A percentile compares a stretch with the other conserved stretches of the same genome.
phyloP scores from a whole-genome alignment of 1,284 basidiomycete genomes.

The Sporisorium iseilematis-ciliati region DNA sequence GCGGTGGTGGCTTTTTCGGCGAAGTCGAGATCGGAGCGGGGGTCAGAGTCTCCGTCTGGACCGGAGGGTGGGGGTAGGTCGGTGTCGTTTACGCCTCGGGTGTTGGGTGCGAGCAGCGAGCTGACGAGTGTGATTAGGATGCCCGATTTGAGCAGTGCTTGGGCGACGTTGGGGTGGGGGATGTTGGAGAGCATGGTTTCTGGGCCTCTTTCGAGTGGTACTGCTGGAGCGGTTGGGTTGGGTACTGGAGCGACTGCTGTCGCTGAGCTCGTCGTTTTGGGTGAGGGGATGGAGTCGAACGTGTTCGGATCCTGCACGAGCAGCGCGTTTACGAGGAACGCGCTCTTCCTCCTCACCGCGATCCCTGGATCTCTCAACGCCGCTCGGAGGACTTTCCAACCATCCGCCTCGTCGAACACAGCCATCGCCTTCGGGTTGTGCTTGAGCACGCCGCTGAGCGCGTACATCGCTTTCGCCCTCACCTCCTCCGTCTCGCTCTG shows the following conservation, averaged over 20 bases:
- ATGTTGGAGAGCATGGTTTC: slow-evolving; percentile 48
- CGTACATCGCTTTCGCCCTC: slow-evolving; percentile 83
- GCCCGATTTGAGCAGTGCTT: slow-evolving; percentile 62
- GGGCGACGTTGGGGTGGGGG: slow-evolving; percentile 59
- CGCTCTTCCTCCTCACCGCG: slow-evolving; percentile 82
- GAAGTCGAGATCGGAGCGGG: slow-evolving; percentile 79
- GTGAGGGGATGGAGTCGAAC: slow-evolving; percentile 69
- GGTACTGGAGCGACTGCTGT: slow-evolving; percentile 26
- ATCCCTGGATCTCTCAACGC: slow-evolving; percentile 82
- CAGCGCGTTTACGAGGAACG: slow-evolving; percentile 85
- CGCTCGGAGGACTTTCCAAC: slow-evolving; percentile 78
- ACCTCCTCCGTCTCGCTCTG: slow-evolving; percentile 73
- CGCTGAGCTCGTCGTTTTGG: slow-evolving; percentile 69
- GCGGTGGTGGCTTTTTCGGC: slow-evolving; percentile 82
- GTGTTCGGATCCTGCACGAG: slow-evolving; percentile 74
- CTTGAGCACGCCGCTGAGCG: slow-evolving; percentile 85
- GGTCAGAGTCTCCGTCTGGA: slow-evolving; percentile 76
- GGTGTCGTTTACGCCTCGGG: slow-evolving; percentile 24
- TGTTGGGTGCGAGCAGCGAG: slow-evolving; percentile 48
- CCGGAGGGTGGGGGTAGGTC: slow-evolving; percentile 73
- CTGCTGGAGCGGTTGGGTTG: slow-evolving; percentile 14
- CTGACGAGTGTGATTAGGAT: slow-evolving; percentile 60
- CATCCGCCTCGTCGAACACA: slow-evolving; percentile 75
- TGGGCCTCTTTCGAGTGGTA: slow-evolving; percentile 67
- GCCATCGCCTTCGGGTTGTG: slow-evolving; percentile 81